Evolutionary conservation across 108 stramenopile species (phyloP).

Genomic region (Cyclotella kingstonii): DNA sequence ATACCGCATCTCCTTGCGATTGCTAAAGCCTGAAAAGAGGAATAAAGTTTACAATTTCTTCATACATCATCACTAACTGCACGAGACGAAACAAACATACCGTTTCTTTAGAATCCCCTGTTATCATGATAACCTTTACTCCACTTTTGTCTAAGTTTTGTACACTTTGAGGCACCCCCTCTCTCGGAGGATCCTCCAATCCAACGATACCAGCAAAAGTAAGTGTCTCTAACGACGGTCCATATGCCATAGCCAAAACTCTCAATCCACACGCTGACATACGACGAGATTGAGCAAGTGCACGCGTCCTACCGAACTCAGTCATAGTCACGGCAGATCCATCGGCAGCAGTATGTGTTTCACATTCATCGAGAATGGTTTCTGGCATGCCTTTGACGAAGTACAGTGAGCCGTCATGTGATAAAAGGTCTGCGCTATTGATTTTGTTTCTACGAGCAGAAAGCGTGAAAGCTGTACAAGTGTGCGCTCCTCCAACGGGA

Average conservation of each 20-base stretch:
- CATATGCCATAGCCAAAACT: conserved; percentile 90
- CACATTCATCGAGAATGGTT: conserved; percentile 78
- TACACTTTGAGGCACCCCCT: conserved; percentile 81
- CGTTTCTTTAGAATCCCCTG: conserved; percentile 95
- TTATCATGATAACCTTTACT: conserved; percentile 94
- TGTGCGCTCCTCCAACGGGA: conserved; percentile 73
- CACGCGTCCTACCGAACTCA: conserved; percentile 48
- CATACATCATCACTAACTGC: too few species aligned
- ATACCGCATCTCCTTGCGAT: conserved; percentile 90
- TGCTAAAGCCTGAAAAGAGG: conserved; percentile 59
- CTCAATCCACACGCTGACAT: conserved; percentile 88
- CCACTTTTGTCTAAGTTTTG: conserved; percentile 74
- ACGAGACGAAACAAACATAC: too few species aligned
- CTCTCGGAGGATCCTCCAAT: conserved; percentile 92
- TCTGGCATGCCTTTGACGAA: conserved; percentile 97
- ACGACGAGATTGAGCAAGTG: conserved; percentile 53
- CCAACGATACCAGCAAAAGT: conserved; percentile 91
- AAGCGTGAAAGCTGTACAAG: conserved; percentile 62
- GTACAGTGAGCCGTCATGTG: conserved; percentile 57
- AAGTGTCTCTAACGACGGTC: conserved; percentile 53
- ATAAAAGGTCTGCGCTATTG: conserved; percentile 21
- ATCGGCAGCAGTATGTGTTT: conserved; percentile 49
- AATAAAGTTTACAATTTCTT: too few species aligned
- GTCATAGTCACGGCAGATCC: conserved; percentile 55
- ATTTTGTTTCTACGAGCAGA: conserved; percentile 38